Percentiles rank a stretch among this genome's conserved stretches.
These are phyloP conservation scores for Pythium scleroteichum DNA, from an alignment of 352 stramenopile genomes.

Conservation along the genomic window DNA sequence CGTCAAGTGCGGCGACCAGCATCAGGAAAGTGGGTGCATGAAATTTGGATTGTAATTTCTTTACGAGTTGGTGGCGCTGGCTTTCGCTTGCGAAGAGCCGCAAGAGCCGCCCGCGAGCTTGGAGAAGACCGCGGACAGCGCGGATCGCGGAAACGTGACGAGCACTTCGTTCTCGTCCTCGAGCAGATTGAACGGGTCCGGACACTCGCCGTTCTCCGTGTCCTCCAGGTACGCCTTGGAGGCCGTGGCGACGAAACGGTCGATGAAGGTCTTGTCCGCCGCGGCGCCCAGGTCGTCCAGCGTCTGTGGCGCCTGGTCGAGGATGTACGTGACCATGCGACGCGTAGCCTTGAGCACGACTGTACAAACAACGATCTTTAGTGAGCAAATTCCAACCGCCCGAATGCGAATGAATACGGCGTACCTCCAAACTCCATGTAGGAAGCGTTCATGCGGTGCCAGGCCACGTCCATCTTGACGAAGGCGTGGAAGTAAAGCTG, in stretches of 20 bases:
- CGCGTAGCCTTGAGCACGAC: conserved; percentile 76
- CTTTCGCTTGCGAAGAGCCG: background rate
- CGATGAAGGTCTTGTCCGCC: conserved; percentile 62
- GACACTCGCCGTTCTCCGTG: conserved; percentile 74
- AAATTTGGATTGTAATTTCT: conserved; percentile 77
- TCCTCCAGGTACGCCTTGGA: conserved; percentile 54
- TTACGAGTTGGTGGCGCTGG: background rate
- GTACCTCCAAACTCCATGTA: conserved; percentile 89
- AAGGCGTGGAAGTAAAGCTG: conserved; percentile 75
- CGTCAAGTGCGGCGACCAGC: conserved; percentile 80
- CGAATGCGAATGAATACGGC: too few relatives aligned
- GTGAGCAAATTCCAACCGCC: background rate
- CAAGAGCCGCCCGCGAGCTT: conserved; percentile 14
- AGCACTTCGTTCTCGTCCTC: conserved; percentile 62
- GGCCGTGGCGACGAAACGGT: conserved; percentile 66
- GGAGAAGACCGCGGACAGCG: conserved; percentile 12
- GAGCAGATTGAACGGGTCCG: conserved; percentile 59
- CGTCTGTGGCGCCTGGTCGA: conserved; percentile 51
- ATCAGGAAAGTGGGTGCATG: conserved; percentile 89
- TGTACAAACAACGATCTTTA: conserved; percentile 25
- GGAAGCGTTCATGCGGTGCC: conserved; percentile 75
- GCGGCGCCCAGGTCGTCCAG: conserved; percentile 56
- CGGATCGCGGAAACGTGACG: conserved; percentile 28
- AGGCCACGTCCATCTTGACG: conserved; percentile 84
- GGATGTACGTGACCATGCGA: conserved; percentile 57